Percentiles rank a stretch among this genome's conserved stretches.
These are phyloP conservation scores for Pleodorina starrii DNA, from an alignment of 139 green algal genomes.

Conservation along the genomic window DNA sequence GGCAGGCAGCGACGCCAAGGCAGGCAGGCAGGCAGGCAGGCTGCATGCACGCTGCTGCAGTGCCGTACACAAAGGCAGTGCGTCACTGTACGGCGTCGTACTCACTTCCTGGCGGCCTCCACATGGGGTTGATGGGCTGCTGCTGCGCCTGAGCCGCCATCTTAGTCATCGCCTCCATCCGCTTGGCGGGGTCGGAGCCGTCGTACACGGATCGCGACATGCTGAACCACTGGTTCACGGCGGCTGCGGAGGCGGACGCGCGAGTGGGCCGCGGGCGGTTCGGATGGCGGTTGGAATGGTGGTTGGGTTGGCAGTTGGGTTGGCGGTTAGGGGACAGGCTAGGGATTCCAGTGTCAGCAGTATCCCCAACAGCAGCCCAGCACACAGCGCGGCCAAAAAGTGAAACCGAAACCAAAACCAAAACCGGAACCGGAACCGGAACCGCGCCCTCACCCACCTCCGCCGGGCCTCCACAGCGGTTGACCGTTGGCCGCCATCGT, in stretches of 20 bases:
- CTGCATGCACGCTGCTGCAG: no score
- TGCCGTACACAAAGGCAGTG: no score
- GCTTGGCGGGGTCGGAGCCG: conserved; percentile 3
- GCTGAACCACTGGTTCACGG: neutral
- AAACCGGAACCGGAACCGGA: neutral
- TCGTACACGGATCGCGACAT: neutral
- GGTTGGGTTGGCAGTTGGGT: neutral
- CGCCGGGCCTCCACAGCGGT: neutral
- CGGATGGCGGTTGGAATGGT: neutral
- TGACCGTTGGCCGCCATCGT: neutral
- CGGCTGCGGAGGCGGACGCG: neutral
- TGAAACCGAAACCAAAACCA: neutral
- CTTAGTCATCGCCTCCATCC: conserved; percentile 4
- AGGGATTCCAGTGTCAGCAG: neutral
- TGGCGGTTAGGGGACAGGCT: neutral
- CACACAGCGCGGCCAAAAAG: no score
- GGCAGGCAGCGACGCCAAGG: no score
- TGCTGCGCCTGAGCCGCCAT: neutral
- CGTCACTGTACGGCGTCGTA: no score
- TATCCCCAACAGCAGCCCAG: neutral
- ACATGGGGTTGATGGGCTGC: neutral
- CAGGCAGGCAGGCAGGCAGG: no score
- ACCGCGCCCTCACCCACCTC: neutral
- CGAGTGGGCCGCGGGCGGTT: neutral
- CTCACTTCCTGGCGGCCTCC: conserved; percentile 17